Evolutionary conservation across 208 protist genomes (phyloP).

Genomic region (Leishmania turanica): DNA sequence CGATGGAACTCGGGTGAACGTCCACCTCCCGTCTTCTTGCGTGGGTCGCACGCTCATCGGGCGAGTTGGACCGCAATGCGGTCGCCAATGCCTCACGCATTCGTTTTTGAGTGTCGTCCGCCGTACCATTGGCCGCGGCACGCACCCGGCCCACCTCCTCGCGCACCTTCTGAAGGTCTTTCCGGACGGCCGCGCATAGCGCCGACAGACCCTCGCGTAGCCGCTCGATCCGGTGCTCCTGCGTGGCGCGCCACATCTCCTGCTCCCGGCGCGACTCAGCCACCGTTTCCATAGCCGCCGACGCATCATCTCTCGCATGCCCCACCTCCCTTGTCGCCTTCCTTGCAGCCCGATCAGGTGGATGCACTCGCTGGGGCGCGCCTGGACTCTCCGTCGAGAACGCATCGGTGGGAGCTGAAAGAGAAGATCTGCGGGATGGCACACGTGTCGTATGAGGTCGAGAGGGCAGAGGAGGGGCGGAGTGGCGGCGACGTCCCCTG

Average conservation of each 20-base stretch:
- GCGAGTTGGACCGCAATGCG: neutral
- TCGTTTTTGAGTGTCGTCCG: neutral
- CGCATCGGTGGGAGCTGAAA: neutral
- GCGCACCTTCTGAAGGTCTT: constrained; percentile 55
- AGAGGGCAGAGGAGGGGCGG: neutral
- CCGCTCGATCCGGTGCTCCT: constrained; percentile 26
- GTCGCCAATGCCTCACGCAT: neutral
- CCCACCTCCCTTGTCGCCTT: neutral
- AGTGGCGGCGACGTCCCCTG: neutral
- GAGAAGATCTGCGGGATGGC: neutral
- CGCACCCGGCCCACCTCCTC: constrained; percentile 16
- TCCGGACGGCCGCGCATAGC: constrained; percentile 64
- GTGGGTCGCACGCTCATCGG: neutral
- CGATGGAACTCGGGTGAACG: constrained; percentile 5
- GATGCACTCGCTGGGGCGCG: constrained; percentile 1
- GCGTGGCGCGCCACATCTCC: constrained; percentile 12
- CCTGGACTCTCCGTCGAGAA: neutral
- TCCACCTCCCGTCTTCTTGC: constrained; percentile 1
- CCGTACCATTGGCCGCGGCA: neutral
- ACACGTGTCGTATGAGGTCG: constrained; percentile 1
- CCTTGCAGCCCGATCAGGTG: neutral
- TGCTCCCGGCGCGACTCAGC: constrained; percentile 9
- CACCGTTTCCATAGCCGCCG: neutral
- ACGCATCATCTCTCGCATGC: neutral
- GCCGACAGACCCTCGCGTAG: constrained; percentile 66